phyloP scores from a whole-genome alignment of 306 rosid genomes.

The Rosa multiflora region DNA sequence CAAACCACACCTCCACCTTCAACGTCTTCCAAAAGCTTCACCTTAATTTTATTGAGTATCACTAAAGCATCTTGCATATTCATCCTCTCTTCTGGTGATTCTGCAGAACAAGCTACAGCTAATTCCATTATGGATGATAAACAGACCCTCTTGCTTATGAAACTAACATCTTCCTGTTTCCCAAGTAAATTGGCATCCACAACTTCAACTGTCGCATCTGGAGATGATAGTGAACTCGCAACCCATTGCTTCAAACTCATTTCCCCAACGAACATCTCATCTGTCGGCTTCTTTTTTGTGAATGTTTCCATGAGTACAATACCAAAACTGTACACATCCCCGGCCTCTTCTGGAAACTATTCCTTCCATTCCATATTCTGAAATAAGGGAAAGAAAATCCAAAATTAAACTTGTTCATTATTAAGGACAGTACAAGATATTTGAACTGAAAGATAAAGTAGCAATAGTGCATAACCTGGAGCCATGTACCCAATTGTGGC shows the following conservation, averaged over 20 bases:
- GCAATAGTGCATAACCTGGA: conserved; percentile 27
- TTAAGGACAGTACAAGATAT: background rate
- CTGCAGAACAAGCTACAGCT: conserved; percentile 18
- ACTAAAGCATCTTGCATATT: background rate
- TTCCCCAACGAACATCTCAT: conserved; percentile 32
- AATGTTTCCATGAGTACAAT: conserved; percentile 41
- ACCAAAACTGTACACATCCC: conserved; percentile 46
- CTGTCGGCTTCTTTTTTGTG: conserved; percentile 42
- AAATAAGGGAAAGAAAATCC: background rate
- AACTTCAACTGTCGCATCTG: conserved; percentile 1
- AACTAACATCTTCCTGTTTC: background rate
- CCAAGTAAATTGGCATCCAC: conserved; percentile 17
- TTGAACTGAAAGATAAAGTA: background rate
- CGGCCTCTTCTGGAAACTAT: conserved; percentile 32
- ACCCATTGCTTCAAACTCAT: conserved; percentile 22
- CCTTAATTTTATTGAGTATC: conserved; percentile 10
- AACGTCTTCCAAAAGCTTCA: background rate
- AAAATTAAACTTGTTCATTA: background rate
- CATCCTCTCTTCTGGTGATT: conserved; percentile 10
- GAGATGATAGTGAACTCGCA: conserved; percentile 7
- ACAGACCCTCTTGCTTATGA: background rate
- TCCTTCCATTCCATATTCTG: conserved; percentile 37
- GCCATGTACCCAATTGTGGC: conserved; percentile 52
- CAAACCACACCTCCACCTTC: background rate
- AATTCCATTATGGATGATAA: conserved; percentile 16